Percentiles rank a stretch among this genome's conserved stretches.
Evolutionary conservation across 2,329 filamentous ascomycete genomes (phyloP).

Genomic region (Pseudocercospora crystallina): DNA sequence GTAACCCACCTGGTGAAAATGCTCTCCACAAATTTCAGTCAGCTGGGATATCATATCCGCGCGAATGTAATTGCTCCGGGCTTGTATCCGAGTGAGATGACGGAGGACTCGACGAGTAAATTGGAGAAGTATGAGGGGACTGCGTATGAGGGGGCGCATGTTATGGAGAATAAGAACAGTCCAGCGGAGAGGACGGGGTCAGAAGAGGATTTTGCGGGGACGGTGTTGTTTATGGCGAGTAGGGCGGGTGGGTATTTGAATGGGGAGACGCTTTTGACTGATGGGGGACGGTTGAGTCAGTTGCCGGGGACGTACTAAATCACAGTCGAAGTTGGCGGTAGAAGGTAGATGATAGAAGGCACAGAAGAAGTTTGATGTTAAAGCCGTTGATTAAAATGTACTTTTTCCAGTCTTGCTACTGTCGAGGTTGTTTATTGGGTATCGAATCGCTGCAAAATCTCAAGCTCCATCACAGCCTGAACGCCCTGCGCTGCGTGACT

Average conservation of each 20-base stretch:
- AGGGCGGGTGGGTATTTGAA: conserved; percentile 66
- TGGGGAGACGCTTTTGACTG: conserved; percentile 59
- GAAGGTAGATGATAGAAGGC: too few species aligned
- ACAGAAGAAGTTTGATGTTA: too few species aligned
- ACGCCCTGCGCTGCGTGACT: too few species aligned
- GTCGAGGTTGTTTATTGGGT: too few species aligned
- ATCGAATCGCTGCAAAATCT: too few species aligned
- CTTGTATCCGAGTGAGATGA: conserved; percentile 35
- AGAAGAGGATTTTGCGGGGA: conserved; percentile 63
- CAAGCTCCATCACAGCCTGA: too few species aligned
- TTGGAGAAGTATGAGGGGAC: conserved; percentile 24
- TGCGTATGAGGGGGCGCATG: conserved; percentile 52
- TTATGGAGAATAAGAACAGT: conserved; percentile 46
- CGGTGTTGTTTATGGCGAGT: conserved; percentile 65
- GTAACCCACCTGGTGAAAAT: conserved; percentile 52
- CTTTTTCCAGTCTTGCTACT: too few species aligned
- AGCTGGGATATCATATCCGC: conserved; percentile 44
- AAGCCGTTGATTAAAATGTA: too few species aligned
- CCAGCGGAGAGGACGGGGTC: conserved; percentile 62
- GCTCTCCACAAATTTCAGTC: conserved; percentile 44
- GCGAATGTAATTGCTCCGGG: conserved; percentile 51
- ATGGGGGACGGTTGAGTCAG: conserved; percentile 11
- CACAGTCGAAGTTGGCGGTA: neutral
- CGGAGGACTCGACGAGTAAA: conserved; percentile 13
- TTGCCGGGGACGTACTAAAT: conserved; percentile 56